Conservation (phyloP, 495 filamentous ascomycete species). For the Daldinia loculata region DNA sequence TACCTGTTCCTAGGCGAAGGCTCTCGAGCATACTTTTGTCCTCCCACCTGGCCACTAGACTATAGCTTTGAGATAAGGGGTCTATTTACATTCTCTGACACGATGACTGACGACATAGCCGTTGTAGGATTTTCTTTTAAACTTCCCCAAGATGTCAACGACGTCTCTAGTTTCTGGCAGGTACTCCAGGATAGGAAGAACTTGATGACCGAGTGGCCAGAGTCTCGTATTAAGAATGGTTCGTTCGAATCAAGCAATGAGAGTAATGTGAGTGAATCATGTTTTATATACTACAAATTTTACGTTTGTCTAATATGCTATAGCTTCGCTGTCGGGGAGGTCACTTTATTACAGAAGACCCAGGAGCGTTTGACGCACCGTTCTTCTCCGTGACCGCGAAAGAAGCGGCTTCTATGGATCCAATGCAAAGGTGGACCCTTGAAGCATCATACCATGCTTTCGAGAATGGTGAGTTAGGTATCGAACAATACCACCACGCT, state of each 20-base stretch:
- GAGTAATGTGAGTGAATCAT: constrained; percentile 4
- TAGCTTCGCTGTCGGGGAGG: constrained; percentile 38
- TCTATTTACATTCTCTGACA: neutral
- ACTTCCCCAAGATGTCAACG: constrained; percentile 48
- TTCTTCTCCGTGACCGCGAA: constrained; percentile 68
- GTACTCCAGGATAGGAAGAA: constrained; percentile 46
- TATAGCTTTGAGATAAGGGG: constrained; percentile 5
- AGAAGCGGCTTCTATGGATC: constrained; percentile 58
- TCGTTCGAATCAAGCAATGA: constrained; percentile 35
- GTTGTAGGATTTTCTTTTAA: constrained; percentile 52
- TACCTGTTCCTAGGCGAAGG: constrained; percentile 8
- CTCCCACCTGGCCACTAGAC: neutral
- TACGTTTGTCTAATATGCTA: constrained; percentile 2
- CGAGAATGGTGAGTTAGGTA: constrained; percentile 34
- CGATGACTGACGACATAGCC: constrained; percentile 40
- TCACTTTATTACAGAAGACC: constrained; percentile 54
- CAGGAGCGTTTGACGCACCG: constrained; percentile 55
- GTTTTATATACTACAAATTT: neutral
- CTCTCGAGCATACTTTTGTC: neutral
- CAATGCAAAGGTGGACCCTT: constrained; percentile 50
- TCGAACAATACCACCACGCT: neutral
- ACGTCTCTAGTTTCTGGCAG: constrained; percentile 48
- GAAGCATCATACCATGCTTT: constrained; percentile 63
- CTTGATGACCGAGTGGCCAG: constrained; percentile 48
- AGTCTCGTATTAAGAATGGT: constrained; percentile 40